These are phyloP conservation scores for Teunomyces aglyptinius DNA, from an alignment of 805 yeast genomes.

Conservation along the genomic window DNA sequence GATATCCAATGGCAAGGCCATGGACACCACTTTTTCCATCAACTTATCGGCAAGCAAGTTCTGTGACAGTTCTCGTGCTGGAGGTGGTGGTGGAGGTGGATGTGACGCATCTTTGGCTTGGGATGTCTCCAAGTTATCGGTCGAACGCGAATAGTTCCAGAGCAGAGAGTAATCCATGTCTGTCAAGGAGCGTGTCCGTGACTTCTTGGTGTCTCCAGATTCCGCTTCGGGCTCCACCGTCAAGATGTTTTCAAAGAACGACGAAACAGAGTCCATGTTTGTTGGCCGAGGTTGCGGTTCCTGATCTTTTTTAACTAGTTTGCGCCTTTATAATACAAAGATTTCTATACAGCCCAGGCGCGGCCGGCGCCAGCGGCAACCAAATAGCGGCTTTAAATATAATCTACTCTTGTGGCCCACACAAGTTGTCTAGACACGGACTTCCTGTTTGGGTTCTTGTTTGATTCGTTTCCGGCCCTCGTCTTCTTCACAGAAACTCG, in stretches of 20 bases:
- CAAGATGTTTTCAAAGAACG: conserved; percentile 35
- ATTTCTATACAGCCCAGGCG: background rate
- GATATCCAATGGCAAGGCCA: conserved; percentile 63
- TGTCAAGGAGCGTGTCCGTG: background rate
- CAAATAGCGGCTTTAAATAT: no score
- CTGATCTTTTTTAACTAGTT: background rate
- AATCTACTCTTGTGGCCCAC: no score
- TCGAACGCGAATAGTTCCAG: conserved; percentile 24
- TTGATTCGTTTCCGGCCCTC: conserved; percentile 7
- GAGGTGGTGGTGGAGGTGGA: background rate
- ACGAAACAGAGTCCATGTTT: conserved; percentile 37
- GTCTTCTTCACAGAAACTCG: conserved; percentile 28
- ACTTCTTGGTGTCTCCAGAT: background rate
- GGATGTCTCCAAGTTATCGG: conserved; percentile 12
- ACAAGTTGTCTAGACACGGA: no score
- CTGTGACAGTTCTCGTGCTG: background rate
- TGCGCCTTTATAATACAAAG: background rate
- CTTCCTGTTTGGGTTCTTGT: conserved; percentile 2
- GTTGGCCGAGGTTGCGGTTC: background rate
- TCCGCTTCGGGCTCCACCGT: conserved; percentile 18
- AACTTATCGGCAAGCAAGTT: conserved; percentile 57
- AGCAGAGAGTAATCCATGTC: conserved; percentile 17
- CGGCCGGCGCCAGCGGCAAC: no score
- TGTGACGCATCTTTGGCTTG: conserved; percentile 12
- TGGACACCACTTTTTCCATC: conserved; percentile 65